Percentiles rank a stretch among this genome's conserved stretches.
These are phyloP conservation scores for Chlorophyllum brunneum DNA, from an alignment of 768 basidiomycete genomes.

Conservation along the genomic window DNA sequence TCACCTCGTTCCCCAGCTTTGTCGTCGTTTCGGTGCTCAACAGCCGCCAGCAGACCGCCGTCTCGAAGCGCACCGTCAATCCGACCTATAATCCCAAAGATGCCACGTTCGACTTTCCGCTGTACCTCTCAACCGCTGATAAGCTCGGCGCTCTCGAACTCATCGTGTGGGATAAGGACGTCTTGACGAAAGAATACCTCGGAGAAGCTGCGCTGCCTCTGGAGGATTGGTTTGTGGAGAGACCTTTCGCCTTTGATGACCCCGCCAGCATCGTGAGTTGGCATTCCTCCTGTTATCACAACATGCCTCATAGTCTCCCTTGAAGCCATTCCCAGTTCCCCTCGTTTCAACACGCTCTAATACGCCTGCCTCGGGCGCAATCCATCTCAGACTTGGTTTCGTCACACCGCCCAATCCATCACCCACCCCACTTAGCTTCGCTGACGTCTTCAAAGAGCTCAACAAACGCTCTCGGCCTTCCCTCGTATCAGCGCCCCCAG, in stretches of 20 bases:
- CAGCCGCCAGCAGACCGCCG: constrained; percentile 66
- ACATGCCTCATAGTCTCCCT: background rate
- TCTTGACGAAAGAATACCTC: constrained; percentile 87
- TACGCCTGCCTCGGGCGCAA: constrained; percentile 35
- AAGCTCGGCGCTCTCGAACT: constrained; percentile 74
- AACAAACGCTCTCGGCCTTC: constrained; percentile 60
- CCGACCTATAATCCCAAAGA: constrained; percentile 64
- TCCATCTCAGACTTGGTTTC: constrained; percentile 46
- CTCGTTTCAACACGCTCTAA: constrained; percentile 40
- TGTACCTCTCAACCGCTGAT: constrained; percentile 74
- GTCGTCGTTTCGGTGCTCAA: constrained; percentile 63
- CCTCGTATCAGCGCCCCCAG: constrained; percentile 75
- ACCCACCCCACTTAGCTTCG: constrained; percentile 38
- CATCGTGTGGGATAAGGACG: constrained; percentile 93
- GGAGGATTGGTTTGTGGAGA: constrained; percentile 70
- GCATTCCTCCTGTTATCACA: background rate
- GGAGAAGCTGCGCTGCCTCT: constrained; percentile 80
- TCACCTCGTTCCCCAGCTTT: constrained; percentile 40
- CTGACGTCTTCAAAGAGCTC: constrained; percentile 61
- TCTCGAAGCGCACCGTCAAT: constrained; percentile 66
- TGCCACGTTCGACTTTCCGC: constrained; percentile 87
- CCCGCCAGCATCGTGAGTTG: constrained; percentile 61
- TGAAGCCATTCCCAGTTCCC: constrained; percentile 32
- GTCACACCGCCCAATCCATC: constrained; percentile 39
- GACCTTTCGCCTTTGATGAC: constrained; percentile 53